Evolutionary conservation across 169 alveolate species (phyloP).

Genomic region (Ichthyophthirius multifiliis): DNA sequence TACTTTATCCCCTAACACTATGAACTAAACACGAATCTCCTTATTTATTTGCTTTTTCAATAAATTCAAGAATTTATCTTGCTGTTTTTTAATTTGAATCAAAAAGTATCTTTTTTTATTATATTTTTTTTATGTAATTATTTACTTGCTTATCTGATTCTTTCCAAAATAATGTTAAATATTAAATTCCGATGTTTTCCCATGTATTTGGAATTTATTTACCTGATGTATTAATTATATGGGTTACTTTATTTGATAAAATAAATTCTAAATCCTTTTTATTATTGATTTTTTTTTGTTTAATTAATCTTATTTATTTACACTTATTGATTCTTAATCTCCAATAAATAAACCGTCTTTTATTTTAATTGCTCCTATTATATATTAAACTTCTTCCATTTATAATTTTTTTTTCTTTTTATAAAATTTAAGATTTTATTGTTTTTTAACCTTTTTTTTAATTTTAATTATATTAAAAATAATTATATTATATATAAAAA

Average conservation of each 20-base stretch:
- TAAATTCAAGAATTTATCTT: constrained; percentile 72
- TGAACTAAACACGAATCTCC: constrained; percentile 84
- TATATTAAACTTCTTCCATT: constrained; percentile 12
- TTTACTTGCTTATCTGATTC: constrained; percentile 54
- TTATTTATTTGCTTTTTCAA: constrained; percentile 71
- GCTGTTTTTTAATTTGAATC: constrained; percentile 66
- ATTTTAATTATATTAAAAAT: too few species aligned
- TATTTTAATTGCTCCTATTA: constrained; percentile 81
- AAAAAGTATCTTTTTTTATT: constrained; percentile 45
- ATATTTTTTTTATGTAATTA: not conserved
- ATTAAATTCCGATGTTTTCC: constrained; percentile 72
- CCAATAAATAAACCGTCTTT: constrained; percentile 87
- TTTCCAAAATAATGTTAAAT: constrained; percentile 69
- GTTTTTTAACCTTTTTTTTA: too few species aligned
- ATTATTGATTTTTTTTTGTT: too few species aligned
- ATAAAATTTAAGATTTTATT: too few species aligned
- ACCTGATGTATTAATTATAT: constrained; percentile 77
- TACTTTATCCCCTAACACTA: constrained; percentile 74
- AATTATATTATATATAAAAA: too few species aligned
- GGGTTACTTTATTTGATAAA: constrained; percentile 73
- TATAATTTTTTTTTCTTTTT: too few species aligned
- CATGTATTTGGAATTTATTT: constrained; percentile 71
- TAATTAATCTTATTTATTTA: too few species aligned
- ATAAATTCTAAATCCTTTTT: constrained; percentile 63
- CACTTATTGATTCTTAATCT: too few species aligned